Percentiles rank a stretch among this genome's conserved stretches.
These are phyloP conservation scores for Dissophora ornata DNA, from an alignment of 192 early-diverging fungal species.

Conservation along the genomic window DNA sequence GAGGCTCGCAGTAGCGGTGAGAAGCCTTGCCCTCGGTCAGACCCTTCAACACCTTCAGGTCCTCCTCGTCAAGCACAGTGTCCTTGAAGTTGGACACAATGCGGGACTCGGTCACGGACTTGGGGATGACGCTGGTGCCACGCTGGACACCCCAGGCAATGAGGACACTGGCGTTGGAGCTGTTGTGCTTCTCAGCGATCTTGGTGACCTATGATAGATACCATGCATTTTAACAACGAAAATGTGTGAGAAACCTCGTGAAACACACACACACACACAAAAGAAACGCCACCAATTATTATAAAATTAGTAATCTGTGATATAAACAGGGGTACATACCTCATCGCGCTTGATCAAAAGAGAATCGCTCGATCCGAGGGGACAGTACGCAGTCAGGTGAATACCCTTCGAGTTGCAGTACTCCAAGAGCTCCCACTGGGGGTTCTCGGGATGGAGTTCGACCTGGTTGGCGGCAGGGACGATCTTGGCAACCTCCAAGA, in stretches of 20 bases:
- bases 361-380: constrained; percentile 69
- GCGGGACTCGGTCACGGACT: constrained; percentile 73
- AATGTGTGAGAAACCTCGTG: too few relatives aligned
- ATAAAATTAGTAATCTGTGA: too few relatives aligned
- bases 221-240: too few relatives aligned
- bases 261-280: too few relatives aligned
- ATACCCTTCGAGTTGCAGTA: constrained; percentile 80
- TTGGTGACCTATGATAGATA: constrained; percentile 69
- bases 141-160: constrained; percentile 81
- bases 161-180: constrained; percentile 77
- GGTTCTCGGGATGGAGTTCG: constrained; percentile 85
- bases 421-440: constrained; percentile 76
- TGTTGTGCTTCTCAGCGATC: constrained; percentile 76
- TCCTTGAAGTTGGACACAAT: constrained; percentile 71
- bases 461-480: constrained; percentile 88
- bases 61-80: constrained; percentile 59
- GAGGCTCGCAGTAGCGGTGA: constrained; percentile 60
- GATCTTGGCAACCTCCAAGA: constrained; percentile 73
- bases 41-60: constrained; percentile 47
- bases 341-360: constrained; percentile 43
- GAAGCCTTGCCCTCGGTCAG: constrained; percentile 46
- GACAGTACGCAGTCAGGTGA: constrained; percentile 83
- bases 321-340: too few relatives aligned
- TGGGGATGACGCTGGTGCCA: constrained; percentile 84
- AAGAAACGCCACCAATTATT: too few relatives aligned